Percentiles rank a stretch among this genome's conserved stretches.
Evolutionary conservation across 164 flowering plant genomes (phyloP).

Genomic region (Hamamelis virginiana): DNA sequence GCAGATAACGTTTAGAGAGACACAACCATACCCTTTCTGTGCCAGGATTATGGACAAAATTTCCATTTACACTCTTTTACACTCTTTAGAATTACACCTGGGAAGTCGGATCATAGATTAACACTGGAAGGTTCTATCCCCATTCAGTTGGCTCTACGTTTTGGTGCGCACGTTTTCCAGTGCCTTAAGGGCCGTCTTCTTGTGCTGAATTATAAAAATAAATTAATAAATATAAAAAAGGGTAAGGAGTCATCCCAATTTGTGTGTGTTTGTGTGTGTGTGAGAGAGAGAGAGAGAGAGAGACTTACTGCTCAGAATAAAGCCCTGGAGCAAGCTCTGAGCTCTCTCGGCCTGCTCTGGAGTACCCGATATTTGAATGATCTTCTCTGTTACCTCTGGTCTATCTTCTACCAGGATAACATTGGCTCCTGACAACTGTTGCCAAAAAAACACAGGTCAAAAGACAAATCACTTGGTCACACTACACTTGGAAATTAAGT

Average conservation of each 20-base stretch:
- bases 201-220: slow-evolving; percentile 37
- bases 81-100: neutral
- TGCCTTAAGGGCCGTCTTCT: slow-evolving; percentile 45
- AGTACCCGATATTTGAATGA: slow-evolving; percentile 84
- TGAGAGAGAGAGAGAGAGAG: slow-evolving; percentile 9
- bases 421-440: slow-evolving; percentile 89
- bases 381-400: slow-evolving; percentile 61
- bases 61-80: neutral
- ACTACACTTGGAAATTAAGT: neutral
- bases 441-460: neutral
- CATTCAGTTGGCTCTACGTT: neutral
- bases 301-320: slow-evolving; percentile 91
- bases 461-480: neutral
- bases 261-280: too few relatives aligned
- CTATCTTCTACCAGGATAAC: slow-evolving; percentile 70
- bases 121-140: neutral
- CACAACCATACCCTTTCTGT: neutral
- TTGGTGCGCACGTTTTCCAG: neutral
- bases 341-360: slow-evolving; percentile 99
- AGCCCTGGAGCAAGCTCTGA: slow-evolving; percentile 96
- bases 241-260: neutral
- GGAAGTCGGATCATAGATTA: neutral
- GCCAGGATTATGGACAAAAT: neutral
- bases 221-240: neutral
- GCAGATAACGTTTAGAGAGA: neutral